These are phyloP conservation scores for Annona squamosa DNA, from an alignment of 164 flowering plant species.

Conservation along the genomic window DNA sequence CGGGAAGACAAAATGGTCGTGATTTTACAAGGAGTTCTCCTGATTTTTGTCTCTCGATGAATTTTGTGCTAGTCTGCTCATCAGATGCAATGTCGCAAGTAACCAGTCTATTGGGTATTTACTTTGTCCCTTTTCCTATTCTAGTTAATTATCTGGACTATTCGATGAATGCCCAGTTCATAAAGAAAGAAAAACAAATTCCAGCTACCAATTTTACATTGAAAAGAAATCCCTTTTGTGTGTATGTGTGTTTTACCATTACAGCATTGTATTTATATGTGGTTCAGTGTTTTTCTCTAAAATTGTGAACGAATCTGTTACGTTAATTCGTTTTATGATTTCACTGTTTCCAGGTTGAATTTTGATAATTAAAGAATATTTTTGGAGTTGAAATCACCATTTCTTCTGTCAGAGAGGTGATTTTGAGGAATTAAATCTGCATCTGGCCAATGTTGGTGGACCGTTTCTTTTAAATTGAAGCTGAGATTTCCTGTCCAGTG, in stretches of 20 bases:
- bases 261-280: not conserved
- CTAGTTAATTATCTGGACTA: not conserved
- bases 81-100: not conserved
- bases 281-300: not conserved
- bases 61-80: not conserved
- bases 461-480: not conserved
- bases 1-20: not conserved
- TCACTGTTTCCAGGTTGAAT: constrained; percentile 4
- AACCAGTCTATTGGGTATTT: not conserved
- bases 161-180: not conserved
- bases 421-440: not conserved
- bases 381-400: not conserved
- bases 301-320: not conserved
- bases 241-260: not conserved
- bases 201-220: not conserved
- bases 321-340: not conserved
- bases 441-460: not conserved
- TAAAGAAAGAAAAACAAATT: constrained; percentile 1
- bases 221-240: not conserved
- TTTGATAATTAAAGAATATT: not conserved
- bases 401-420: not conserved
- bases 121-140: not conserved
- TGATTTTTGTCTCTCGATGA: not conserved
- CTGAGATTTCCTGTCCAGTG: not conserved
- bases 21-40: constrained; percentile 2